These are phyloP conservation scores for Gastroboletus turbinatus DNA, from an alignment of 1,284 basidiomycete genomes.

Conservation along the genomic window DNA sequence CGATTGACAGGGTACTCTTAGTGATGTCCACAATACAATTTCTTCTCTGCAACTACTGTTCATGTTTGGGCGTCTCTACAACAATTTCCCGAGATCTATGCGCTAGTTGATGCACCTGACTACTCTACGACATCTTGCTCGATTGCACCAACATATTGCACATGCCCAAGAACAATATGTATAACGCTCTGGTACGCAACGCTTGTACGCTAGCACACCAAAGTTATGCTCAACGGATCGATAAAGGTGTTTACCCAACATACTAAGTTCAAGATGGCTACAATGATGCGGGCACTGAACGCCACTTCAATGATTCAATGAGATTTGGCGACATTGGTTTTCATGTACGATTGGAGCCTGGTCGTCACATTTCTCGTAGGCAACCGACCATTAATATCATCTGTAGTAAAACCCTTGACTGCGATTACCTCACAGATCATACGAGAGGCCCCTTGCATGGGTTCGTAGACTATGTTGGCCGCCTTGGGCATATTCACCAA, in stretches of 20 bases:
- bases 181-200: neutral
- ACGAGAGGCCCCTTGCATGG: neutral
- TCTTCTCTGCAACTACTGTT: constrained; percentile 5
- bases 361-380: neutral
- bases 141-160: neutral
- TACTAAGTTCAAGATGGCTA: neutral
- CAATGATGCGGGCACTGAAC: neutral
- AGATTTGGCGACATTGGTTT: constrained; percentile 4
- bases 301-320: neutral
- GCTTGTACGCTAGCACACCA: too few relatives aligned
- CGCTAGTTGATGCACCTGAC: neutral
- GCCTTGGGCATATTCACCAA: neutral
- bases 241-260: neutral
- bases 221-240: neutral
- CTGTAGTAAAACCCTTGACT: neutral
- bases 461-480: neutral
- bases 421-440: neutral
- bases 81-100: constrained; percentile 5
- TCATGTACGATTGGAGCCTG: neutral
- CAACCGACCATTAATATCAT: neutral
- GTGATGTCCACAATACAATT: neutral
- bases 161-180: neutral
- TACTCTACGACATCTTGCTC: constrained; percentile 3
- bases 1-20: constrained; percentile 1
- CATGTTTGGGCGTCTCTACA: neutral